These are phyloP conservation scores for Gynochthodes officinalis DNA, from an alignment of 257 asterid species.

Conservation along the genomic window DNA sequence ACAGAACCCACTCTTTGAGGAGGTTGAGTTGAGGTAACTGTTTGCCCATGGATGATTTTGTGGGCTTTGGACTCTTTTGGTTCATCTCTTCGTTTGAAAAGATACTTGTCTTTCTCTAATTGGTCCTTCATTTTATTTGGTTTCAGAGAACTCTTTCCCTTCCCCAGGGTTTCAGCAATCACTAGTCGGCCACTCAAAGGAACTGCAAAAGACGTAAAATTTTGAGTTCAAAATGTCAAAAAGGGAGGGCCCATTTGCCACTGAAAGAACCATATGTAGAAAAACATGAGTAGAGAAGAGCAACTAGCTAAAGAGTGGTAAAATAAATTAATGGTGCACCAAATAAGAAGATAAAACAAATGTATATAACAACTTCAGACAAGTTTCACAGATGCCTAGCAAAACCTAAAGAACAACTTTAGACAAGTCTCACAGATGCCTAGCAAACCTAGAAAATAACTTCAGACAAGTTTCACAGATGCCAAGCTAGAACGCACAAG, in stretches of 20 bases:
- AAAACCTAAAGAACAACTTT: background rate
- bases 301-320: background rate
- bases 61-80: conserved; percentile 38
- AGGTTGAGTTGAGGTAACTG: conserved; percentile 27
- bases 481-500: background rate
- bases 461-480: background rate
- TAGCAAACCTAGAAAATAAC: background rate
- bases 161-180: conserved; percentile 42
- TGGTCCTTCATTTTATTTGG: conserved; percentile 27
- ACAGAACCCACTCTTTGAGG: conserved; percentile 36
- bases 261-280: background rate
- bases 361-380: background rate
- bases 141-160: conserved; percentile 33
- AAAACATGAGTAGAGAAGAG: background rate
- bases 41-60: conserved; percentile 37
- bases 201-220: conserved; percentile 27
- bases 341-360: background rate
- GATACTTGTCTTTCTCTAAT: conserved; percentile 34
- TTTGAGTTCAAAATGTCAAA: background rate
- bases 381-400: background rate
- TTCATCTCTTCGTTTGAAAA: conserved; percentile 66
- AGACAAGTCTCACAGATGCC: background rate
- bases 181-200: conserved; percentile 46
- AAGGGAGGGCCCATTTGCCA: background rate
- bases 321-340: background rate